phyloP scores from a whole-genome alignment of 2,329 filamentous ascomycete genomes.

The Arthrobotrys pseudoclavata region DNA sequence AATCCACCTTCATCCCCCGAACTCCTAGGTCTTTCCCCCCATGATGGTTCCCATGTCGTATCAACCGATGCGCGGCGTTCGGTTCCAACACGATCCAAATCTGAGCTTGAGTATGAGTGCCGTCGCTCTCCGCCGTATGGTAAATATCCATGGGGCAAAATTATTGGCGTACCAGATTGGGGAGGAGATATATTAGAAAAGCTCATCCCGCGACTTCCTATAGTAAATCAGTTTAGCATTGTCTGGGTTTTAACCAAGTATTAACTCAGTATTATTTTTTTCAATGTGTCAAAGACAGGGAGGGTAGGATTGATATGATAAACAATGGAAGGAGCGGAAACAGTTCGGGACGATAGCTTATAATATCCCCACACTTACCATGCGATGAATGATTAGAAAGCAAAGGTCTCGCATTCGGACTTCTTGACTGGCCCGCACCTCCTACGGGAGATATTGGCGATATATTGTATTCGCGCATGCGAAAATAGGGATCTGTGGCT shows the following conservation, averaged over 20 bases:
- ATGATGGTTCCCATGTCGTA: constrained; percentile 51
- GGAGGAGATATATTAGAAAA: constrained; percentile 47
- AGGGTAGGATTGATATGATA: not conserved
- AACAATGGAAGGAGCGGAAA: not conserved
- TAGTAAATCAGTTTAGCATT: constrained; percentile 42
- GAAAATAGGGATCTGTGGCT: constrained; percentile 55
- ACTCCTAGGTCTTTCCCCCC: constrained; percentile 56
- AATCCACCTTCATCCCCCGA: constrained; percentile 37
- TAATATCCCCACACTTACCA: constrained; percentile 46
- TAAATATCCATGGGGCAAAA: constrained; percentile 58
- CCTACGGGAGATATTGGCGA: constrained; percentile 46
- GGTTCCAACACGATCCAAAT: constrained; percentile 46
- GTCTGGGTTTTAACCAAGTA: not conserved
- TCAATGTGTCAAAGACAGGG: not conserved
- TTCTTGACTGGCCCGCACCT: constrained; percentile 37
- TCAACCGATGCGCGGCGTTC: constrained; percentile 53
- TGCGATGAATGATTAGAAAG: constrained; percentile 54
- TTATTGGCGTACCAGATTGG: constrained; percentile 59
- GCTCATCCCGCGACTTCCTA: constrained; percentile 58
- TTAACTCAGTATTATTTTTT: not conserved
- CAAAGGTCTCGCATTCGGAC: constrained; percentile 42
- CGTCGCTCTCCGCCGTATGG: constrained; percentile 58
- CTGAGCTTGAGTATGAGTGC: constrained; percentile 59
- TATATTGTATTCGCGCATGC: constrained; percentile 37
- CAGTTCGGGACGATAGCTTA: constrained; percentile 3